Base-by-base conservation (phyloP, 2,329 filamentous ascomycete genomes). In the Penicillium sp. region DNA sequence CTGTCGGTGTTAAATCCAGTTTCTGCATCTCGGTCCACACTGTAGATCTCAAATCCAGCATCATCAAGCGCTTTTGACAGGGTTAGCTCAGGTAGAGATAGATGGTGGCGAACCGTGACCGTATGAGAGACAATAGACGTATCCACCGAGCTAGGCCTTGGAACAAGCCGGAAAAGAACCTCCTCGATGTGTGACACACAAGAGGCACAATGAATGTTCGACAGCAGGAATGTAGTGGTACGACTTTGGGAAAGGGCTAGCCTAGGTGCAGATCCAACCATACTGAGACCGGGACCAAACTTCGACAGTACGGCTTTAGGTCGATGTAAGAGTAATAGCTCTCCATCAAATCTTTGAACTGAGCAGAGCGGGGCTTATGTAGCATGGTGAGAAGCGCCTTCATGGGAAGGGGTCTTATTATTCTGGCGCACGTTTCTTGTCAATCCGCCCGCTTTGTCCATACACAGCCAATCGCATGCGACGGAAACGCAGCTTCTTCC, bases 131-230 rank as follows among this genome's bases (percentile, higher is more conserved):
- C 33, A 17, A 36, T 6, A 36, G 33, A 36, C 4, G n/a, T n/a
- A 36, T 36, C 33, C 4, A 36, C 33, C 26, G 26, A 27, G 12
- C 24, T 43, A 43, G 40, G 26, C 40, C 24, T 43, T 43, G 40
- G 40, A 6, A 10, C 40, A 30, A 43, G 40, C 40, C 26, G 4
- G 40, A 43, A 43, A 43, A 43, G 40, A 43, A 8, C 40, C 40
- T 43, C 40, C 26, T 43, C 40, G 20, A 43, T 43, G 26, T 43
- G 29, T 15, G 40, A 43, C 40, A 43, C 40, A 26, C 40, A 43
- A 43, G 40, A 43, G 40, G 40, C 40, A 43, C 40, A 43, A 43
- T 43, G 40, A 30, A 43, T 23, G 40, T 43, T 43, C 20, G 40
- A 43, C 40, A 43, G 27, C 40, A 43, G 15, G 24, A 43, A 43